Base-by-base conservation (phyloP, 2,329 filamentous ascomycete species). In the Colletotrichum liriopes region DNA sequence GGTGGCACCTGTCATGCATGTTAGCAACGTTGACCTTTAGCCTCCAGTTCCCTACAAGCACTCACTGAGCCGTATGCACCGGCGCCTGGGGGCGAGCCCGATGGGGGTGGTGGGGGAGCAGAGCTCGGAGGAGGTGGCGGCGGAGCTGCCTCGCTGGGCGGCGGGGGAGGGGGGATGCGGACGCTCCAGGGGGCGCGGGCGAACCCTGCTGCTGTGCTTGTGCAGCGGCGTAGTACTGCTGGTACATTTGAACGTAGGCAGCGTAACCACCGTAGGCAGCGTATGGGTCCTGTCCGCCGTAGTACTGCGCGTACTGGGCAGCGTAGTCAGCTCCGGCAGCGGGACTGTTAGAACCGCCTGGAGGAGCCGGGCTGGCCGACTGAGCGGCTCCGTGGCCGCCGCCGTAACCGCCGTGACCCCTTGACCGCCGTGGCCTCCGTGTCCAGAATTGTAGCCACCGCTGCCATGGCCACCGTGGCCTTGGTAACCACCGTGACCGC, bases 191-290 rank as follows among this genome's bases (percentile, higher is more conserved):
- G 67, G 86, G 82, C 74, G 86, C 79, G 66, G 86, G 84, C 26
- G 82, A 79, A 39, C 80, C 82, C 77, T 84, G 81, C 74, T 85
- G 83, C 65, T 87, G 83, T 72, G 86, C 82, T 76, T 89, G 88
- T 18, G 85, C 84, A 63, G 85, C 85, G 23, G 88, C 88, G 75
- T 90, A 90, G 76, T 93, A 93, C 77, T 94, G 91, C 78, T 94
- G 91, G 77, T 94, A 94, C 82, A 93, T 92, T 76, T 93, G 92
- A 74, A 89, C 85, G 76, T 92, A 92, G 84, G 93, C 93, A 76
- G 92, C 89, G 82, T 96, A 98, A 66, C 96, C 96, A 74, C 96
- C 96, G 77, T 96, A 98, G 11, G 93, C 91, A 52, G 94, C 94
- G 81, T 98, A 98, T 0, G 95, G 96, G 78, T 98, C 94, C 74